Evolutionary conservation across 257 asterid genomes (phyloP), one percentile per base, ranked within the genome.

Genomic region (Gynochthodes officinalis): DNA sequence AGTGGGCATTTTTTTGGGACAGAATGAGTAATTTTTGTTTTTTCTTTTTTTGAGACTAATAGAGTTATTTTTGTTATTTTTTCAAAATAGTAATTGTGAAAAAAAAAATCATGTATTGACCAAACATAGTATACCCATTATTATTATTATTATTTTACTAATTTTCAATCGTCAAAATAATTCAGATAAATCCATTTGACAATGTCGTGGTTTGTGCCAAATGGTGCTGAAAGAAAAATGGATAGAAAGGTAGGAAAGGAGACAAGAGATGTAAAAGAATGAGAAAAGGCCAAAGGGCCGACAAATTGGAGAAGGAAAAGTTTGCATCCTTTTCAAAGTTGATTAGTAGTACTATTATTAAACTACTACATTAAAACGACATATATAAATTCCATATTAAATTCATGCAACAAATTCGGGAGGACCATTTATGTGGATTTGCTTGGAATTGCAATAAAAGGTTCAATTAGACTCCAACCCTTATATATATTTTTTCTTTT

Each of bases 261-360:
- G 39, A 25, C 18, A 1, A 23, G 7, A 64, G 53, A 40, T 13
- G 23, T 64, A 54, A 42, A 43, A 49, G 57, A 65, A 65, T 25
- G 57, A 23, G 70, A 65, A 44, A 44, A 59, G 16, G 39, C 23
- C 35, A 25, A 44, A 28, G n/a, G 18, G 43, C 27, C 58, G 71
- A 67, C 71, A 67, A 67, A 67, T 7, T 67, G 58, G 40, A 7
- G n/a, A n/a, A n/a, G 71, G 35, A 28, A 67, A 67, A 67, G 71
- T 46, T 67, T 27, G 59, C 58, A 44, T 46, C 8, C 59, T 46
- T 67, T 67, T 46, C 43, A 50, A 46, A 21, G 19, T 5, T 55
- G 7, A 32, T 55, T 18, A 37, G 16, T 39, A 33, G 19, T 60
- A 28, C 32, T 27, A 59, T 14, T n/a, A n/a, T 14, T 59, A 35